Base-by-base conservation (phyloP, 768 basidiomycete genomes). In the Tylopilus rubrobrunneus region DNA sequence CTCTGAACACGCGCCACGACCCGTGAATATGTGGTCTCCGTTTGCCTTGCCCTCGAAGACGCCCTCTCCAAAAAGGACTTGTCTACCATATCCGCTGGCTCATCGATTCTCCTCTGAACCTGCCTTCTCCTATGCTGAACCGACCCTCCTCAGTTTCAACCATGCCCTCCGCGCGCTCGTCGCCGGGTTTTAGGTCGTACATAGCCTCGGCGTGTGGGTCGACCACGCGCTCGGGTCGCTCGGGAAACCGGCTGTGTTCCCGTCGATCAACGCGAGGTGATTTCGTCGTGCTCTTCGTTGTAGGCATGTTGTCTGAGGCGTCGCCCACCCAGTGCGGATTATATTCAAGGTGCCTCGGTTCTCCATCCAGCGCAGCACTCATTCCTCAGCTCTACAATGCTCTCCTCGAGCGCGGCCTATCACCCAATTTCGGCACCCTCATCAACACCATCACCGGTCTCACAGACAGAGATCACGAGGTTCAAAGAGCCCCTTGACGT, bases 351-450 rank as follows among this genome's bases (percentile, higher is more conserved):
- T 77, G 44, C n/a, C 64, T 10, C 8, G 83, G 83, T 8, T 52
- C 58, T 2, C 12, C 57, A 2, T 21, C 79, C 81, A 56, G 80
- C 83, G 75, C 91, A 29, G 68, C 76, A 0, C 64, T 77, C 40
- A 70, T 92, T 36, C 67, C 88, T 49, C 79, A 84, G 46, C 77
- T 84, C 3, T 95, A 94, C 72, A 81, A 89, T 57, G 75, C 82
- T 45, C 82, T 95, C 77, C 71, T 92, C 53, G 71, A 76, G 27
- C 75, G 71, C 29, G 78, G 81, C 17, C 66, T 93, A 5, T 62
- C 79, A 0, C 92, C 94, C 9, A 85, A 85, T 48, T 52, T 71
- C 12, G 60, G 67, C 43, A 92, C 89, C 0, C 92, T 90, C 67
- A 63, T 74, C 28, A 66, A 69, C 36, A 74, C 92, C 43, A 82